phyloP scores from a whole-genome alignment of 2,329 filamentous ascomycete genomes.

The Balansia obtecta region DNA sequence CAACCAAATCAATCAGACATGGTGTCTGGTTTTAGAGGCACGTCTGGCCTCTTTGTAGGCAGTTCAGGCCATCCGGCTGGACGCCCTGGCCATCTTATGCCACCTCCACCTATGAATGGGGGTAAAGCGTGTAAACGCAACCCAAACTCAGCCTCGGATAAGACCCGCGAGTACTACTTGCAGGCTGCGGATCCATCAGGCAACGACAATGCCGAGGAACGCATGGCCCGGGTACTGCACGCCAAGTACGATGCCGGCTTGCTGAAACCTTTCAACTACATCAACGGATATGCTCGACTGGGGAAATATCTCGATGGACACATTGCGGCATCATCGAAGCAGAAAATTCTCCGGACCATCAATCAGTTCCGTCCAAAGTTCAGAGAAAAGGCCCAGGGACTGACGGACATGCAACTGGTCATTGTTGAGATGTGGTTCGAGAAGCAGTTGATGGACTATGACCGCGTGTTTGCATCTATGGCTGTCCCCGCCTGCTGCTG shows the following conservation, averaged over 20 bases:
- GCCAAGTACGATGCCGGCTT: slow-evolving; percentile 95
- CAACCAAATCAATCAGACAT: slow-evolving; percentile 33
- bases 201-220: slow-evolving; percentile 72
- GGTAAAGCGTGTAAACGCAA: slow-evolving; percentile 46
- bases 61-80: slow-evolving; percentile 12
- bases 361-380: slow-evolving; percentile 94
- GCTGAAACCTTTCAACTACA: slow-evolving; percentile 94
- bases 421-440: slow-evolving; percentile 99
- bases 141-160: slow-evolving; percentile 59
- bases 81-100: slow-evolving; percentile 28
- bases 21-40: slow-evolving; percentile 35
- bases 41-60: slow-evolving; percentile 16
- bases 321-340: slow-evolving; percentile 68
- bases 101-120: slow-evolving; percentile 31
- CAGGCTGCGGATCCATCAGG: slow-evolving; percentile 92
- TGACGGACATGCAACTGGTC: slow-evolving; percentile 90
- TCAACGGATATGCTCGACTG: slow-evolving; percentile 84
- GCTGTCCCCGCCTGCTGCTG: slow-evolving; percentile 96
- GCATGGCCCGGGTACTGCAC: slow-evolving; percentile 86
- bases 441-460: slow-evolving; percentile 90
- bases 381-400: slow-evolving; percentile 78
- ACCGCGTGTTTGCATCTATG: slow-evolving; percentile 97
- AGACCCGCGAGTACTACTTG: slow-evolving; percentile 84
- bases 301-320: slow-evolving; percentile 87
- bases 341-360: slow-evolving; percentile 83